Percentiles rank a stretch among this genome's conserved stretches.
phyloP scores from a whole-genome alignment of 2,329 filamentous ascomycete species.

The Fusarium nanum region DNA sequence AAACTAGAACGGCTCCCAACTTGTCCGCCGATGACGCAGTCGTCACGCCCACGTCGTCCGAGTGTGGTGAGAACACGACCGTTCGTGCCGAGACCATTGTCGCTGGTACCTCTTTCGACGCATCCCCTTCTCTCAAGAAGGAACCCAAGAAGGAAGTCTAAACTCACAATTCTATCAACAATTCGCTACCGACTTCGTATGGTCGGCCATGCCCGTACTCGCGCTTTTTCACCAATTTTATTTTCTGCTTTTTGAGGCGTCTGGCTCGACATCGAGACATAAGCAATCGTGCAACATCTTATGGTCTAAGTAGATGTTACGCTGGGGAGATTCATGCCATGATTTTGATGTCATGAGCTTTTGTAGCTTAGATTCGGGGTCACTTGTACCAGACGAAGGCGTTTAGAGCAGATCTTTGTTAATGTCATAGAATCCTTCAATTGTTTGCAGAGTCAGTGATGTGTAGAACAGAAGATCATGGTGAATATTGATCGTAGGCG shows the following conservation, averaged over 20 bases:
- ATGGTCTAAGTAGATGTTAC: slow-evolving; percentile 52
- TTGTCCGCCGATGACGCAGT: slow-evolving; percentile 55
- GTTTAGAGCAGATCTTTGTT: slow-evolving; percentile 42
- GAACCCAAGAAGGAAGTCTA: slow-evolving; percentile 51
- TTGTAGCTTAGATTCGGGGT: slow-evolving; percentile 56
- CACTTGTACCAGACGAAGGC: slow-evolving; percentile 41
- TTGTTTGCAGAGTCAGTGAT: neutral
- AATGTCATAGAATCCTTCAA: slow-evolving; percentile 39
- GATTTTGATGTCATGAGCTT: slow-evolving; percentile 51
- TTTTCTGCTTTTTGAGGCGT: slow-evolving; percentile 36
- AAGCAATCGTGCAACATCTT: slow-evolving; percentile 52
- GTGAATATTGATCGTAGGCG: neutral
- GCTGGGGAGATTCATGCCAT: slow-evolving; percentile 48
- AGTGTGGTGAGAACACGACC: slow-evolving; percentile 66
- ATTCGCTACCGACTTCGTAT: neutral
- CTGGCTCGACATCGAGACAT: slow-evolving; percentile 41
- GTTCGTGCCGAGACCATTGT: slow-evolving; percentile 63
- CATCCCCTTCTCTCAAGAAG: slow-evolving; percentile 61
- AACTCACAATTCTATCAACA: neutral
- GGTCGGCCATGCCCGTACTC: neutral
- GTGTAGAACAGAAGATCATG: neutral
- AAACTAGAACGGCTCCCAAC: slow-evolving; percentile 53
- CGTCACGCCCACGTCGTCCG: slow-evolving; percentile 57
- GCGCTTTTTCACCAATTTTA: slow-evolving; percentile 21
- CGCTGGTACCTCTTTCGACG: slow-evolving; percentile 57